These are phyloP conservation scores for Coemansia asiatica DNA, from an alignment of 192 early-diverging fungal genomes.

Conservation along the genomic window DNA sequence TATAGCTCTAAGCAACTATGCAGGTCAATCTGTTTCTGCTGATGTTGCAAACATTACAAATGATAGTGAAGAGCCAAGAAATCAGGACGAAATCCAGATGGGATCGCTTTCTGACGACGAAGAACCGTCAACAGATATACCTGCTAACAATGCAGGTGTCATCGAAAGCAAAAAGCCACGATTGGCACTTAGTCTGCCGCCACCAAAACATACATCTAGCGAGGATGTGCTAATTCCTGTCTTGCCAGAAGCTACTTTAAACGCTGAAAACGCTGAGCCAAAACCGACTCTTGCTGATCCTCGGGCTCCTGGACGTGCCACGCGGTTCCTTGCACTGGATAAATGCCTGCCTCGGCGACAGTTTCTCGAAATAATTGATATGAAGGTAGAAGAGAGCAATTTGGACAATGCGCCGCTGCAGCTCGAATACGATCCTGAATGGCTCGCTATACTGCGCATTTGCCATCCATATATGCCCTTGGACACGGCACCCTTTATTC, in stretches of 20 bases:
- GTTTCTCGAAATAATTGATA: conserved; percentile 73
- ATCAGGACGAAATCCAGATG: conserved; percentile 59
- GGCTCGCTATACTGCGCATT: conserved; percentile 74
- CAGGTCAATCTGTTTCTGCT: not conserved
- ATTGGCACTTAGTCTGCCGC: conserved; percentile 30
- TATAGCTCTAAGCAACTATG: conserved; percentile 9
- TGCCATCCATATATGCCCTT: conserved; percentile 60
- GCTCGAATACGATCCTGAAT: conserved; percentile 84
- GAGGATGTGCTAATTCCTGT: not conserved
- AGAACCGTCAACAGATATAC: not conserved
- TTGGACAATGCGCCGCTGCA: conserved; percentile 41
- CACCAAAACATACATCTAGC: conserved; percentile 26
- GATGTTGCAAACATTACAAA: not conserved
- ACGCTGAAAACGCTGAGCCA: not conserved
- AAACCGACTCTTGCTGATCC: conserved; percentile 13
- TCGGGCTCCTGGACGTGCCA: conserved; percentile 49
- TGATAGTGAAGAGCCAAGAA: conserved; percentile 5
- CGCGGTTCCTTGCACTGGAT: conserved; percentile 90
- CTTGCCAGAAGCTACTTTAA: not conserved
- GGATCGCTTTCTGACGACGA: conserved; percentile 38
- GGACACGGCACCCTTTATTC: conserved; percentile 53
- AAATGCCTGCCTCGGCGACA: conserved; percentile 80
- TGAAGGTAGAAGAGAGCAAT: conserved; percentile 58
- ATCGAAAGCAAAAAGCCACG: not conserved
- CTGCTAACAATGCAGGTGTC: too few relatives aligned